Percentiles rank a stretch among this genome's conserved stretches.
These are phyloP conservation scores for Tulasnella sp. DNA, from an alignment of 768 basidiomycete genomes.

Conservation along the genomic window DNA sequence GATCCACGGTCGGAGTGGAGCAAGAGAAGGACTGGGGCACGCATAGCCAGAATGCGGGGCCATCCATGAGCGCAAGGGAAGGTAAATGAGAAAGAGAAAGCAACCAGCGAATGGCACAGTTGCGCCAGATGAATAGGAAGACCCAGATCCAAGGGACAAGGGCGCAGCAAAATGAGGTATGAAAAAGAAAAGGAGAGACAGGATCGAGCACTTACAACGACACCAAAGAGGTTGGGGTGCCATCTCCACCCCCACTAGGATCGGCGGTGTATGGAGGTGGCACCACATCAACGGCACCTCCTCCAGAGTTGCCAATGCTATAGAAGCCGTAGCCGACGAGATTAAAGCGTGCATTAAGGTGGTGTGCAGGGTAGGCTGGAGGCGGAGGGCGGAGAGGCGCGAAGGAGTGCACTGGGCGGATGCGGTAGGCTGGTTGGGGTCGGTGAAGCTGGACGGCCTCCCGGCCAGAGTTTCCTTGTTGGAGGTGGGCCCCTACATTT, in stretches of 20 bases:
- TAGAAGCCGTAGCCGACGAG: neutral
- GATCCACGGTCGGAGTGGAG: too few species aligned
- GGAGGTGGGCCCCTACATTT: too few species aligned
- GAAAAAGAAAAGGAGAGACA: neutral
- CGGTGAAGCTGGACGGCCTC: neutral
- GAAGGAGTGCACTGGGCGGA: neutral
- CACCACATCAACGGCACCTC: neutral
- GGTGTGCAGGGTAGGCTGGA: neutral
- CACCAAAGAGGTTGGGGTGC: neutral
- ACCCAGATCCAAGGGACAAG: too few species aligned
- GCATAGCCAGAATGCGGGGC: too few species aligned
- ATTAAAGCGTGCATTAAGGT: neutral
- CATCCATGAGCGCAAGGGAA: too few species aligned
- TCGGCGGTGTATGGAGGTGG: neutral
- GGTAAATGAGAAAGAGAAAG: too few species aligned
- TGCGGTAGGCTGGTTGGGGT: neutral
- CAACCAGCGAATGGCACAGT: too few species aligned
- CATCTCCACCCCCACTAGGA: neutral
- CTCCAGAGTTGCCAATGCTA: neutral
- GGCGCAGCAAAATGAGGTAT: too few species aligned
- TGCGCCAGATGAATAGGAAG: too few species aligned
- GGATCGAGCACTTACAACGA: neutral
- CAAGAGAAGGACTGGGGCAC: too few species aligned
- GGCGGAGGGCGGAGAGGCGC: neutral
- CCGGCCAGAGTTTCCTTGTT: too few species aligned